A percentile compares a stretch with the other conserved stretches of the same genome.
Conservation (phyloP, 768 basidiomycete species). For the Lepiota subincarnata region DNA sequence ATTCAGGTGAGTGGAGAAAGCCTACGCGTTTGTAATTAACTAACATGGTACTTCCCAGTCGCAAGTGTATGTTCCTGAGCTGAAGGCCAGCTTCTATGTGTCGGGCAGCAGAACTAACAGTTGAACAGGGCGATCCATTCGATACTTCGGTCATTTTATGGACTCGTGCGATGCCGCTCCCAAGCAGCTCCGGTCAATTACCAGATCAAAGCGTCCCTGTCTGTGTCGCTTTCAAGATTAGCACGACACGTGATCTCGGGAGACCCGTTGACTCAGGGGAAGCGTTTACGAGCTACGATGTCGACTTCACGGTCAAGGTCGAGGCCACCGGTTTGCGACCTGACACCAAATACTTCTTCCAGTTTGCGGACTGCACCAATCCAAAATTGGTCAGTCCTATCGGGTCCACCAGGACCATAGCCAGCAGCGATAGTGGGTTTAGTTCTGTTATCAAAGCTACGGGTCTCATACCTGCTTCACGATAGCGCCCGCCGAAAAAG, state of each 20-base stretch:
- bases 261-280: conserved; percentile 37
- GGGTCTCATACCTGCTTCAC: background rate
- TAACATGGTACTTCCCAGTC: conserved; percentile 23
- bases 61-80: conserved; percentile 37
- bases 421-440: conserved; percentile 39
- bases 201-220: conserved; percentile 49
- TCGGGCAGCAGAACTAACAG: background rate
- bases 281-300: conserved; percentile 53
- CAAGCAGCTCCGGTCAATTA: conserved; percentile 20
- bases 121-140: conserved; percentile 47
- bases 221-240: conserved; percentile 46
- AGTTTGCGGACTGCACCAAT: conserved; percentile 52
- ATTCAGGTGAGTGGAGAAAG: conserved; percentile 29
- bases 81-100: background rate
- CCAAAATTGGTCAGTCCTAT: conserved; percentile 38
- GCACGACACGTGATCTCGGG: conserved; percentile 30
- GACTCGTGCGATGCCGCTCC: conserved; percentile 47
- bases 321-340: conserved; percentile 47
- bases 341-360: conserved; percentile 52
- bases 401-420: conserved; percentile 49
- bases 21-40: background rate
- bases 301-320: conserved; percentile 59
- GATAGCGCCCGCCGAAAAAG: conserved; percentile 38
- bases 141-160: conserved; percentile 52
- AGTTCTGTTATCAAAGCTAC: background rate